phyloP scores from a whole-genome alignment of 1,284 basidiomycete species.

The Tilletia indica region DNA sequence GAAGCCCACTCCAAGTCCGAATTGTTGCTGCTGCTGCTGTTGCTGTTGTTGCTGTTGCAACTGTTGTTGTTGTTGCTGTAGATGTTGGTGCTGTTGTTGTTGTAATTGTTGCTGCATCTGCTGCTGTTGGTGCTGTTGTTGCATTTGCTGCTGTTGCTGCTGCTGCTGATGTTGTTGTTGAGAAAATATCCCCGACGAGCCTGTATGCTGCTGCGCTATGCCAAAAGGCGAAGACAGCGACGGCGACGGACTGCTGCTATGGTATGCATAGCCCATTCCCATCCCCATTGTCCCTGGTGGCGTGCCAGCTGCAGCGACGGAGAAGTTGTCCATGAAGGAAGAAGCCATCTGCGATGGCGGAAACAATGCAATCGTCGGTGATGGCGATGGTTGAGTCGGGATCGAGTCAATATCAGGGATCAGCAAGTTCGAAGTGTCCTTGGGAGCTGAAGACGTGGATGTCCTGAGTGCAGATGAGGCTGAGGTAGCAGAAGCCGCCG shows the following conservation, averaged over 20 bases:
- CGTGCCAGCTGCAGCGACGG: background rate
- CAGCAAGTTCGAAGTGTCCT: background rate
- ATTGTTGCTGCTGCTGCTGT: background rate
- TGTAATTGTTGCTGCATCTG: no score
- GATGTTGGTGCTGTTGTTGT: no score
- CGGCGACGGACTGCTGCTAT: background rate
- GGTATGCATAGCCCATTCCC: background rate
- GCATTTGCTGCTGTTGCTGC: no score
- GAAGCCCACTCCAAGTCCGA: background rate
- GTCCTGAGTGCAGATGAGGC: background rate
- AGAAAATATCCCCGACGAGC: no score
- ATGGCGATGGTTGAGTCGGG: constrained; percentile 6
- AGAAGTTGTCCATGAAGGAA: constrained; percentile 13
- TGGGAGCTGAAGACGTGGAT: background rate
- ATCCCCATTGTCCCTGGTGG: constrained; percentile 1
- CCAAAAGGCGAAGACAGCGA: constrained; percentile 6
- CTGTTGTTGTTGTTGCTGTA: background rate
- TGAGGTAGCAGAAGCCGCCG: background rate
- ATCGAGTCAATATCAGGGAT: constrained; percentile 10
- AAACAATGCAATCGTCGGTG: constrained; percentile 4
- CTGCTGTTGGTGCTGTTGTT: no score
- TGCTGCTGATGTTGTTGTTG: no score
- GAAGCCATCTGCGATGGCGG: constrained; percentile 10
- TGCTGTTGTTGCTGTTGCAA: background rate
- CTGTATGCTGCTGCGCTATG: no score